Conservation (phyloP, 2,329 filamentous ascomycete genomes). For the Escovopsis sp. region DNA sequence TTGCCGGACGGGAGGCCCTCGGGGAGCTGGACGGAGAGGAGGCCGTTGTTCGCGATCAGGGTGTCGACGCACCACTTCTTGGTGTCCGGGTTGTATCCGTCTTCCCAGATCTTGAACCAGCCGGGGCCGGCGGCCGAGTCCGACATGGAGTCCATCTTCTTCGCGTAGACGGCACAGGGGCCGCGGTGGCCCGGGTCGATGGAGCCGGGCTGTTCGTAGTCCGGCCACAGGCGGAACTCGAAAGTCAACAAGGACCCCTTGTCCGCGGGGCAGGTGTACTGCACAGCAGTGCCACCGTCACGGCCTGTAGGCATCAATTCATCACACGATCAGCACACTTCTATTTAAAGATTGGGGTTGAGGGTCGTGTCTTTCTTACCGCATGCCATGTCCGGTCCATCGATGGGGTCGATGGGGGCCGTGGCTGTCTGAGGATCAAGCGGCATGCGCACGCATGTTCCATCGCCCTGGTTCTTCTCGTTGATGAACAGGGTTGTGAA, state of each 20-base stretch:
- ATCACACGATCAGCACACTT: not conserved
- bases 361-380: slow-evolving; percentile 37
- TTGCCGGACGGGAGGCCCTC: slow-evolving; percentile 45
- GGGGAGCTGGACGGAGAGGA: slow-evolving; percentile 49
- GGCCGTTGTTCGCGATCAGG: slow-evolving; percentile 48
- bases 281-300: slow-evolving; percentile 28
- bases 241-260: slow-evolving; percentile 48
- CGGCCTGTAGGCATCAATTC: slow-evolving; percentile 20
- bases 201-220: slow-evolving; percentile 35
- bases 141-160: slow-evolving; percentile 45
- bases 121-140: slow-evolving; percentile 44
- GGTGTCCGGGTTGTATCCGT: slow-evolving; percentile 43
- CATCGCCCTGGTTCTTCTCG: slow-evolving; percentile 51
- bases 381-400: slow-evolving; percentile 53
- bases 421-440: slow-evolving; percentile 36
- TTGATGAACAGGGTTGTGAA: slow-evolving; percentile 51
- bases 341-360: too few species aligned
- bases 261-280: slow-evolving; percentile 32
- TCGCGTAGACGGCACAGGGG: slow-evolving; percentile 60
- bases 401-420: slow-evolving; percentile 41
- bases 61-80: slow-evolving; percentile 57
- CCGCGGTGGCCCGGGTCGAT: slow-evolving; percentile 51
- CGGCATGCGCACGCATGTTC: slow-evolving; percentile 56
- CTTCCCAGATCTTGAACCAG: slow-evolving; percentile 69
- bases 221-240: slow-evolving; percentile 48